phyloP scores from a whole-genome alignment of 306 rosid genomes.

The Fragaria iinumae region DNA sequence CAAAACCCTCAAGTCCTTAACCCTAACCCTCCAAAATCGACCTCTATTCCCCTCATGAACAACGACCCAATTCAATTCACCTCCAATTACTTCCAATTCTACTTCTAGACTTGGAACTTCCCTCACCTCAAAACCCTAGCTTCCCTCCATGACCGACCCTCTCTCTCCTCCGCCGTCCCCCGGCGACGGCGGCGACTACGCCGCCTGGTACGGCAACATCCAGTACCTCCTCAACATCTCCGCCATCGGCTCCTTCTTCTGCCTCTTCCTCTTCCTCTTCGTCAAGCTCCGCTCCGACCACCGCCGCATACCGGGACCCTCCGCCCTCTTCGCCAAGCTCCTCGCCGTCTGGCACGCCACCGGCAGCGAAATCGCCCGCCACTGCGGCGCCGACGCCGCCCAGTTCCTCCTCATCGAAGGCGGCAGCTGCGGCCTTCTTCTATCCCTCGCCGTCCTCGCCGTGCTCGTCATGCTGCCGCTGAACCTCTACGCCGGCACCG shows the following conservation, averaged over 20 bases:
- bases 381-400: constrained; percentile 95
- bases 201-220: constrained; percentile 86
- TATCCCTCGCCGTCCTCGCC: constrained; percentile 50
- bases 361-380: constrained; percentile 76
- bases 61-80: constrained; percentile 17
- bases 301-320: constrained; percentile 85
- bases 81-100: constrained; percentile 1
- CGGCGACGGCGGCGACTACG: constrained; percentile 31
- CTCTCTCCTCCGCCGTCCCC: constrained; percentile 58
- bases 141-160: constrained; percentile 28
- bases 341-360: constrained; percentile 96
- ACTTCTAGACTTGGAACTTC: too few species aligned
- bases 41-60: constrained; percentile 24
- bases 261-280: constrained; percentile 71
- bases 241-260: constrained; percentile 70
- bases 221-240: constrained; percentile 88
- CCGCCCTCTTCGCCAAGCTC: constrained; percentile 69
- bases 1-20: constrained; percentile 5
- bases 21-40: constrained; percentile 20
- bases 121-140: not conserved
- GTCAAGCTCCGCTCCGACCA: constrained; percentile 97
- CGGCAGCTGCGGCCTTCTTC: constrained; percentile 75
- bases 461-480: constrained; percentile 63
- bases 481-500: constrained; percentile 66
- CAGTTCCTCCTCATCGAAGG: constrained; percentile 92